Evolutionary conservation across 1,139 yeast species (phyloP).

Genomic region (Blastobotrys arbuscula): DNA sequence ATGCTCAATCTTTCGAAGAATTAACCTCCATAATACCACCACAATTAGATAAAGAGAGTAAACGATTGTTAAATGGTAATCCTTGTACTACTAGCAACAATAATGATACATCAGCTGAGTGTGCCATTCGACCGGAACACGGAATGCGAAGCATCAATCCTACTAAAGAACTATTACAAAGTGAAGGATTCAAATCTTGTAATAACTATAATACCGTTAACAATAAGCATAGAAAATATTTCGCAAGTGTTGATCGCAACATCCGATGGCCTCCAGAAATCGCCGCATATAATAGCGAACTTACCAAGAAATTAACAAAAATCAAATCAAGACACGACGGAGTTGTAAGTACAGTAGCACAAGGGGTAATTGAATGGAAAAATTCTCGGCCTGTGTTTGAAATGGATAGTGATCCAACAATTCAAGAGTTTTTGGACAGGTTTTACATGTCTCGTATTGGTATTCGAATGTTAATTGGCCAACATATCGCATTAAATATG

Average conservation of each 20-base stretch:
- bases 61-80: slow-evolving; percentile 25
- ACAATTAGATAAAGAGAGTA: slow-evolving; percentile 27
- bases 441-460: slow-evolving; percentile 87
- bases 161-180: slow-evolving; percentile 23
- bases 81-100: slow-evolving; percentile 13
- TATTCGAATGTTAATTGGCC: slow-evolving; percentile 84
- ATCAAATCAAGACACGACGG: slow-evolving; percentile 88
- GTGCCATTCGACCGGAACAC: slow-evolving; percentile 29
- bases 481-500: slow-evolving; percentile 73
- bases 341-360: slow-evolving; percentile 88
- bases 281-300: slow-evolving; percentile 60
- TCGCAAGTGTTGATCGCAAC: slow-evolving; percentile 49
- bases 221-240: slow-evolving; percentile 44
- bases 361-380: slow-evolving; percentile 91
- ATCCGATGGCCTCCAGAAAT: slow-evolving; percentile 71
- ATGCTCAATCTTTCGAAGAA: slow-evolving; percentile 86
- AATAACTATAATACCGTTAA: slow-evolving; percentile 12
- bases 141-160: slow-evolving; percentile 23
- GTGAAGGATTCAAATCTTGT: slow-evolving; percentile 22
- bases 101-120: slow-evolving; percentile 2
- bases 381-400: slow-evolving; percentile 21
- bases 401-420: slow-evolving; percentile 42
- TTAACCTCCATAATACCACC: slow-evolving; percentile 45
- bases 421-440: slow-evolving; percentile 73
- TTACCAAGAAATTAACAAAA: slow-evolving; percentile 58